Evolutionary conservation across 129 eudicot species (phyloP).

Genomic region (Saposhnikovia divaricata): DNA sequence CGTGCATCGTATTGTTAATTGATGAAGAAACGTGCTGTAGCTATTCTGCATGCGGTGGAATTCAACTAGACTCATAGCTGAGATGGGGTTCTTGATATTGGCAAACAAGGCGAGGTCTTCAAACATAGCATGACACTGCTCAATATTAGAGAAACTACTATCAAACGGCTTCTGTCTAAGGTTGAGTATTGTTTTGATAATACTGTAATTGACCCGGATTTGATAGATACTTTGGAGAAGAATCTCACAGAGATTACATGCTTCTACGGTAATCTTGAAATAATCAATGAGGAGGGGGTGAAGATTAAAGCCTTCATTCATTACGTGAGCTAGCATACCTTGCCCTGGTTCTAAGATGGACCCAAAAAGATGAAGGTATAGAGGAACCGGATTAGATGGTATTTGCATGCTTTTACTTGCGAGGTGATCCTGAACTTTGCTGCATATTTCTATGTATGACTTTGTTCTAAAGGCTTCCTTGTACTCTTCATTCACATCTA

Average conservation of each 20-base stretch:
- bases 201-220: slow-evolving; percentile 33
- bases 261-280: slow-evolving; percentile 47
- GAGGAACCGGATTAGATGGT: slow-evolving; percentile 16
- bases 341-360: slow-evolving; percentile 45
- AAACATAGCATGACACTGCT: slow-evolving; percentile 7
- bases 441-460: slow-evolving; percentile 50
- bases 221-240: slow-evolving; percentile 43
- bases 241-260: slow-evolving; percentile 47
- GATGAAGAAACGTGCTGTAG: slow-evolving; percentile 24
- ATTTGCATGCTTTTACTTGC: slow-evolving; percentile 5
- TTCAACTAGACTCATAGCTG: slow-evolving; percentile 21
- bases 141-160: neutral
- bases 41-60: slow-evolving; percentile 30
- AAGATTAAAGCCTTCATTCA: slow-evolving; percentile 18
- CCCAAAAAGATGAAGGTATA: slow-evolving; percentile 28
- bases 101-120: slow-evolving; percentile 42
- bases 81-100: slow-evolving; percentile 37
- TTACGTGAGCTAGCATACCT: slow-evolving; percentile 35
- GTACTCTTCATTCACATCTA: slow-evolving; percentile 63
- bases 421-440: slow-evolving; percentile 34
- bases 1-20: slow-evolving; percentile 30
- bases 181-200: slow-evolving; percentile 20
- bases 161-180: neutral
- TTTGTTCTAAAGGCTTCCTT: slow-evolving; percentile 59
- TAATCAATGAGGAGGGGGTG: slow-evolving; percentile 41